Percentiles rank a stretch among this genome's conserved stretches.
phyloP scores from a whole-genome alignment of 331 rosid genomes.

The Cucumis variabilis region DNA sequence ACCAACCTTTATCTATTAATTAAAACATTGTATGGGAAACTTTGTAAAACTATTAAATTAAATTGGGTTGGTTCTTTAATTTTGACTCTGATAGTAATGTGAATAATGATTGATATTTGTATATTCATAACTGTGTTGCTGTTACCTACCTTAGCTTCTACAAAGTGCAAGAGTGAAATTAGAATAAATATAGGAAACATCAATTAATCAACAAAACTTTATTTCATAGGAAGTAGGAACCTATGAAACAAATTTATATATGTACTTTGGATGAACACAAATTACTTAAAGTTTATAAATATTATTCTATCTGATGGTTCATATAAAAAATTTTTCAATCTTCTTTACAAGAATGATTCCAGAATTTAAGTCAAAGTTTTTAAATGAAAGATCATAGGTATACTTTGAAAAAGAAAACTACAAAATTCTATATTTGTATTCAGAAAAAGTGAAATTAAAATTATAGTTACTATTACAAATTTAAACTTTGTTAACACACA shows the following conservation, averaged over 20 bases:
- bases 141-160: not conserved
- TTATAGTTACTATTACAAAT: too few species aligned
- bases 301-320: too few species aligned
- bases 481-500: too few species aligned
- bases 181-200: not conserved
- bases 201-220: not conserved
- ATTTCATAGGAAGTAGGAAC: not conserved
- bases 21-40: not conserved
- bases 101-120: not conserved
- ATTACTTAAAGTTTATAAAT: too few species aligned
- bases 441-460: too few species aligned
- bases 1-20: not conserved
- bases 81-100: not conserved
- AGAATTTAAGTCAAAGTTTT: too few species aligned
- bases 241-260: not conserved
- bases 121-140: not conserved
- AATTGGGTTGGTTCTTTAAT: not conserved
- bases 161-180: not conserved
- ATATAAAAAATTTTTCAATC: too few species aligned
- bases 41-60: not conserved
- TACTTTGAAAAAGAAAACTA: too few species aligned
- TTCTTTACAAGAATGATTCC: too few species aligned
- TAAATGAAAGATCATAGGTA: too few species aligned
- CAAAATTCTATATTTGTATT: too few species aligned
- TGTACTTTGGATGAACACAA: not conserved